These are phyloP conservation scores for Yarrowia osloensis DNA, from an alignment of 805 yeast species.

Conservation along the genomic window DNA sequence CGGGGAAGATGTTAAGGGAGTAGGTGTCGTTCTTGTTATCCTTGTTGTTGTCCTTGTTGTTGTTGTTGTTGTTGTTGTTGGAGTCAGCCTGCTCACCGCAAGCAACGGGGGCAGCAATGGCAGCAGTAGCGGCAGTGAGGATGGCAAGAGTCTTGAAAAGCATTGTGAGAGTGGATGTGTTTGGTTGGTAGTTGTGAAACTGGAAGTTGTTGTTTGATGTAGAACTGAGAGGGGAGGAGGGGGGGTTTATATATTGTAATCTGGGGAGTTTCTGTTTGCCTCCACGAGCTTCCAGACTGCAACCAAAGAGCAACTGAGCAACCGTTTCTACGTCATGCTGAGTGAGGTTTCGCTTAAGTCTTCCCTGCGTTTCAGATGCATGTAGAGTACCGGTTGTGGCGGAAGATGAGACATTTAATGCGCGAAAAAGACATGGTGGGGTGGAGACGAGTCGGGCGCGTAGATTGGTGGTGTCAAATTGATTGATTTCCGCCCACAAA, in stretches of 20 bases:
- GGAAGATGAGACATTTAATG: background rate
- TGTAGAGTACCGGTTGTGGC: background rate
- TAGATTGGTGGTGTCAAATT: background rate
- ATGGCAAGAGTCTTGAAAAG: constrained; percentile 10
- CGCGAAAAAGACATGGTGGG: background rate
- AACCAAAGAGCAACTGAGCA: background rate
- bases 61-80: background rate
- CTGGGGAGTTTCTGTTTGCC: background rate
- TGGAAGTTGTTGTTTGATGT: background rate
- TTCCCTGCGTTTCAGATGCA: background rate
- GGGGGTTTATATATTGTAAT: constrained; percentile 1
- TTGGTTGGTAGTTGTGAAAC: background rate
- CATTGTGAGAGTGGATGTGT: background rate
- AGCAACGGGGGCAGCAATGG: constrained; percentile 5
- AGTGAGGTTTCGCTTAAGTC: background rate
- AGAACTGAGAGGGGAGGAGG: background rate
- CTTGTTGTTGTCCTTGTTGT: background rate
- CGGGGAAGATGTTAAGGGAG: constrained; percentile 3
- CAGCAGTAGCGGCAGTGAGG: background rate
- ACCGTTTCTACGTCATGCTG: background rate
- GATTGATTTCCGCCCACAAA: background rate
- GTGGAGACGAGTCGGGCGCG: background rate
- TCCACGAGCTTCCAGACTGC: background rate
- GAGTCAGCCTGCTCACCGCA: background rate
- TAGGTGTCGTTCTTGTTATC: background rate